phyloP scores from a whole-genome alignment of 2,329 filamentous ascomycete species.

The Curvularia hawaiiensis region DNA sequence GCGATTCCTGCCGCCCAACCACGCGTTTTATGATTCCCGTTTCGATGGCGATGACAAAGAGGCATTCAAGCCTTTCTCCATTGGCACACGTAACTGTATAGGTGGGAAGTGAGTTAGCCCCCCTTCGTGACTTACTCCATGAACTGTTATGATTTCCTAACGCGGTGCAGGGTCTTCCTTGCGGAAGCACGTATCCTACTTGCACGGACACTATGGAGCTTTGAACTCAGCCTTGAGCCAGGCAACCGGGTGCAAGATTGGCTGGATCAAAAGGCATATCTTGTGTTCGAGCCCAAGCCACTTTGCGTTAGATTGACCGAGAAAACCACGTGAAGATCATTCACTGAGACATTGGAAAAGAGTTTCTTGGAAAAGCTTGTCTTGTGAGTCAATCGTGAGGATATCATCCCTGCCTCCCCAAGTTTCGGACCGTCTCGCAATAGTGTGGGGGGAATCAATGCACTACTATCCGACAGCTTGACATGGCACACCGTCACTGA shows the following conservation, averaged over 20 bases:
- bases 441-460: not conserved
- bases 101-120: constrained; percentile 9
- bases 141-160: not conserved
- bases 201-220: constrained; percentile 5
- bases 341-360: not conserved
- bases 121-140: not conserved
- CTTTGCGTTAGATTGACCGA: not conserved
- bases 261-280: constrained; percentile 8
- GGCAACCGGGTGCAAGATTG: not conserved
- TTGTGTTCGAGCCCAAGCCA: constrained; percentile 5
- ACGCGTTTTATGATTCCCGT: not conserved
- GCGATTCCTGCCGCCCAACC: not conserved
- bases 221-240: not conserved
- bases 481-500: not conserved
- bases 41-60: constrained; percentile 10
- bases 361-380: not conserved
- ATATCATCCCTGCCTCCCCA: not conserved
- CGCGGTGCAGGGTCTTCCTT: constrained; percentile 1
- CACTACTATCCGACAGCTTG: no score
- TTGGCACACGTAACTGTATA: constrained; percentile 12
- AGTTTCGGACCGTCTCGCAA: not conserved
- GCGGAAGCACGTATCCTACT: constrained; percentile 1
- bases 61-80: constrained; percentile 12
- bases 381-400: not conserved
- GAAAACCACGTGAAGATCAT: not conserved